phyloP scores from a whole-genome alignment of 768 basidiomycete species.

The Xanthoconium stramineum region DNA sequence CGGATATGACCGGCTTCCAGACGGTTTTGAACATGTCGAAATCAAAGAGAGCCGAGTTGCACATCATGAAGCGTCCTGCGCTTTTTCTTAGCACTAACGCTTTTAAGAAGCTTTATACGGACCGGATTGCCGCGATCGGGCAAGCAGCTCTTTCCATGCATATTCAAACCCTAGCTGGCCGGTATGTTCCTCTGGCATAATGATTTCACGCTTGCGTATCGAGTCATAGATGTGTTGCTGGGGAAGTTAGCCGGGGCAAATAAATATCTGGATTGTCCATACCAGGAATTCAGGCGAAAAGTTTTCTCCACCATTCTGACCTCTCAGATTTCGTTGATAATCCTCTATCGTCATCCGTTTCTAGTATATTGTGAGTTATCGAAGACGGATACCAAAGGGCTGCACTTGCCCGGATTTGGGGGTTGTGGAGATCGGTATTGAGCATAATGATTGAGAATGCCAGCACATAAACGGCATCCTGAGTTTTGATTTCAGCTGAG shows the following conservation, averaged over 20 bases:
- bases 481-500: slow-evolving; percentile 80
- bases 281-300: slow-evolving; percentile 88
- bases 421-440: slow-evolving; percentile 96
- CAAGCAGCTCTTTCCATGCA: slow-evolving; percentile 94
- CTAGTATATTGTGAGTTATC: slow-evolving; percentile 36
- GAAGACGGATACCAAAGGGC: background rate
- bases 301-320: slow-evolving; percentile 82
- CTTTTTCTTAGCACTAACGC: slow-evolving; percentile 39
- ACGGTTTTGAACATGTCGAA: slow-evolving; percentile 90
- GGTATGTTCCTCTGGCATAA: slow-evolving; percentile 97
- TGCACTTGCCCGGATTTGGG: slow-evolving; percentile 75
- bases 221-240: slow-evolving; percentile 92
- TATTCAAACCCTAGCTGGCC: slow-evolving; percentile 97
- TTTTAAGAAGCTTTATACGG: slow-evolving; percentile 18
- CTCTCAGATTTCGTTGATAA: slow-evolving; percentile 86
- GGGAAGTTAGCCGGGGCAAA: slow-evolving; percentile 11
- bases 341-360: slow-evolving; percentile 98
- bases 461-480: slow-evolving; percentile 92
- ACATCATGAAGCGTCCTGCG: slow-evolving; percentile 55
- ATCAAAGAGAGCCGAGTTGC: slow-evolving; percentile 81
- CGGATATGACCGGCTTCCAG: slow-evolving; percentile 92
- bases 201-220: slow-evolving; percentile 89
- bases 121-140: slow-evolving; percentile 81
- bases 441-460: slow-evolving; percentile 97
- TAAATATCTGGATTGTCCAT: slow-evolving; percentile 18